Percentiles rank a stretch among this genome's conserved stretches.
Conservation (phyloP, 169 alveolate species). For the Eimeria necatrix region DNA sequence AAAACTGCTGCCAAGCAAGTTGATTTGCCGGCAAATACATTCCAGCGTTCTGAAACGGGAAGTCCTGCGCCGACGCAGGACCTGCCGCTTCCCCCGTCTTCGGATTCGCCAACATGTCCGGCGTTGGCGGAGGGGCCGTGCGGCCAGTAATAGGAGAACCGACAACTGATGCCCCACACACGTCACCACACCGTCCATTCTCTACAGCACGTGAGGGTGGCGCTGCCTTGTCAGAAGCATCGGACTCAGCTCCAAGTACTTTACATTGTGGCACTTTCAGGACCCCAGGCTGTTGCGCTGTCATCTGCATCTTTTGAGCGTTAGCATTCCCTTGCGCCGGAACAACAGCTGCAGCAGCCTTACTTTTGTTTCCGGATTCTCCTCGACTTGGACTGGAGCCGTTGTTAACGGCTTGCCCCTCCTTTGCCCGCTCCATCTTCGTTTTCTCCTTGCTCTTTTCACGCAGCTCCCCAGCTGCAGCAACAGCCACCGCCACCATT, state of each 20-base stretch:
- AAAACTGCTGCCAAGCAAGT: constrained; percentile 15
- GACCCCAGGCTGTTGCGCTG: too few species aligned
- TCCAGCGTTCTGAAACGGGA: background rate
- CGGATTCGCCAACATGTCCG: background rate
- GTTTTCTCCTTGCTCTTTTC: background rate
- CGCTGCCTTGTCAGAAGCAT: too few species aligned
- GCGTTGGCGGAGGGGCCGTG: background rate
- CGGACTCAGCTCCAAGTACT: too few species aligned
- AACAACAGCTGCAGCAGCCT: constrained; percentile 7
- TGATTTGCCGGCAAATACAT: background rate
- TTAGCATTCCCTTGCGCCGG: too few species aligned
- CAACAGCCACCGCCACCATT: background rate
- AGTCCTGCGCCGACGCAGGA: background rate
- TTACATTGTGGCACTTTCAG: too few species aligned
- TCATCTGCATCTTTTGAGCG: too few species aligned
- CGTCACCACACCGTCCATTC: background rate
- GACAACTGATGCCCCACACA: background rate
- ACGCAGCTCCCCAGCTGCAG: background rate
- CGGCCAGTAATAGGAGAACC: constrained; percentile 3
- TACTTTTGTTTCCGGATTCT: background rate
- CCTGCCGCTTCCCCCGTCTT: background rate
- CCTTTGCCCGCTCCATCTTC: background rate
- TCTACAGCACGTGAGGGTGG: background rate
- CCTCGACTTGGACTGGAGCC: too few species aligned
- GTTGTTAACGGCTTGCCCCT: too few species aligned